phyloP scores from a whole-genome alignment of 2,329 filamentous ascomycete genomes.

The Alternaria alternata region DNA sequence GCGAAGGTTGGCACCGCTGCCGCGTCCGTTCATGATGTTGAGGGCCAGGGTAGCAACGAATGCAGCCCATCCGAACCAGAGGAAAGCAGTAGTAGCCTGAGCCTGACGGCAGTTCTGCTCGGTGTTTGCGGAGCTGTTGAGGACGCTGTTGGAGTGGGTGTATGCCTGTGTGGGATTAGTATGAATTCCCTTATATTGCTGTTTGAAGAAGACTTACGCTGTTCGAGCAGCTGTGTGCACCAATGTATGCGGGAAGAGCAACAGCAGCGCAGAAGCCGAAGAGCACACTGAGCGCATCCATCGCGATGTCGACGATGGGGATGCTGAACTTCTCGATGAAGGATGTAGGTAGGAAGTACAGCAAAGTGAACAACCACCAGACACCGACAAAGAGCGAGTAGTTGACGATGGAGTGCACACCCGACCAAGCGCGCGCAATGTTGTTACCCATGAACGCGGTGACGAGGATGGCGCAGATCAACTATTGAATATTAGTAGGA shows the following conservation, averaged over 20 bases:
- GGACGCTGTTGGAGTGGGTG: slow-evolving; percentile 64
- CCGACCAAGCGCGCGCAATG: slow-evolving; percentile 61
- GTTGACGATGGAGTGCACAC: slow-evolving; percentile 66
- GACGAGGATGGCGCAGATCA: slow-evolving; percentile 67
- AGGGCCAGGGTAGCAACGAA: slow-evolving; percentile 65
- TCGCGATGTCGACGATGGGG: slow-evolving; percentile 61
- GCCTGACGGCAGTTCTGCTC: slow-evolving; percentile 76
- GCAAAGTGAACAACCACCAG: slow-evolving; percentile 69
- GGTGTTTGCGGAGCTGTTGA: slow-evolving; percentile 66
- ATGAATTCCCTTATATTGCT: neutral
- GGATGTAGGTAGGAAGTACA: slow-evolving; percentile 68
- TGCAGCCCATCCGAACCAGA: slow-evolving; percentile 78
- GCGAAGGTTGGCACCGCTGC: slow-evolving; percentile 55
- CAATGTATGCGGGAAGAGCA: slow-evolving; percentile 73
- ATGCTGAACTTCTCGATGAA: slow-evolving; percentile 63
- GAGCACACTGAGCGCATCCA: slow-evolving; percentile 68
- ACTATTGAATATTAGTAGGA: slow-evolving; percentile 51
- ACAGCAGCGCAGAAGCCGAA: slow-evolving; percentile 77
- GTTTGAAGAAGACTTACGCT: slow-evolving; percentile 52
- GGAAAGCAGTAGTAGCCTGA: slow-evolving; percentile 76
- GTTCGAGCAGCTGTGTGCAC: slow-evolving; percentile 73
- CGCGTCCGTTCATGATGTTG: slow-evolving; percentile 63
- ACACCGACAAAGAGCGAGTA: slow-evolving; percentile 74
- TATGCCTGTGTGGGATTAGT: slow-evolving; percentile 47
- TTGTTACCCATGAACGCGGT: slow-evolving; percentile 70